Base-by-base conservation (phyloP, 352 stramenopile species). In the Globisporangium radiosum region DNA sequence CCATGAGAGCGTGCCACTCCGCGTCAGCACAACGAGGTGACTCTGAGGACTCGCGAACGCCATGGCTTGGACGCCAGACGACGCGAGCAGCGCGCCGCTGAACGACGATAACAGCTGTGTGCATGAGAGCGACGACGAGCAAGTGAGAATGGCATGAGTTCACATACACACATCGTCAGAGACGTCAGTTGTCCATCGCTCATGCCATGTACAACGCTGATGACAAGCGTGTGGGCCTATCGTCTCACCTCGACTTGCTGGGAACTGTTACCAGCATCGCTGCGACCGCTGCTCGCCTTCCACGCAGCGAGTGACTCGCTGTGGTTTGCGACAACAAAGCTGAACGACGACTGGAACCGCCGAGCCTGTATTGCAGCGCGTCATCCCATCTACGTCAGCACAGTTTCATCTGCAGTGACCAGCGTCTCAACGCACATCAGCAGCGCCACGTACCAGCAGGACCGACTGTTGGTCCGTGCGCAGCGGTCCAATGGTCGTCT, bases 361-460 rank as follows among this genome's bases (percentile, higher is more conserved):
- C 55, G 50, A 14, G 55, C 61, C 61, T 67, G 13, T 11, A 42
- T 25, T 25, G 25, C 25, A 25, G 25, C 25, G 25, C 25, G 25
- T 1, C 25, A 25, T 25, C 25, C 25, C 25, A 25, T 25, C 25
- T 25, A 2, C 25, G 25, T 25, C 25, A 25, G 25, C 25, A 2
- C 25, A 25, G 25, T 25, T 25, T 25, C 25, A 2, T 1, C 25
- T 25, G 25, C 25, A 25, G 25, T 25, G 25, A 25, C 25, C 25
- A 25, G 25, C 25, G 1, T 25, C 25, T 25, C 25, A 25, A 1
- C 25, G 2, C 25, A 25, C 25, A 25, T 25, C 57, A 54, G 14
- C 14, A 50, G 57, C 57, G 53, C 1, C n/a, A 62, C 56, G 59
- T 71, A 60, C 56, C 60, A 58, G n/a, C 25, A 69, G 52, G 15